Evolutionary conservation across 108 stramenopile genomes (phyloP).

Genomic region (Nitzschia sp.): DNA sequence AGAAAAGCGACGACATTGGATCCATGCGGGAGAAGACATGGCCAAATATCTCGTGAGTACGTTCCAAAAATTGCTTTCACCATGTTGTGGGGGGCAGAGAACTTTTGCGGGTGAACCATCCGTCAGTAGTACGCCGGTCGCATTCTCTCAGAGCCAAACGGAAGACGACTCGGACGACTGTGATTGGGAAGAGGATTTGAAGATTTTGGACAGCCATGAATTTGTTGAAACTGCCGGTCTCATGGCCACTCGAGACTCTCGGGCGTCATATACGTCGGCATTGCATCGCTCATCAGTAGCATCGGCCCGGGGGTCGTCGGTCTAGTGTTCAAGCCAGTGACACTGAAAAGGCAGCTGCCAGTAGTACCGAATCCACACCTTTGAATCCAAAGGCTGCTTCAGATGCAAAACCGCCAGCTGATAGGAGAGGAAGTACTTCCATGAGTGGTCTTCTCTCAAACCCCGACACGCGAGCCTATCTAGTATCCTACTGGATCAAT

Average conservation of each 20-base stretch:
- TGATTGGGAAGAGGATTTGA: constrained; percentile 8
- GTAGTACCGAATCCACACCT: background rate
- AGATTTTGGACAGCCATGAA: background rate
- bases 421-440: background rate
- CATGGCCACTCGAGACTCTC: background rate
- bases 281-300: constrained; percentile 1
- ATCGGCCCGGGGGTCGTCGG: background rate
- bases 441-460: constrained; percentile 12
- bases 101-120: background rate
- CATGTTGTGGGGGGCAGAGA: background rate
- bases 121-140: background rate
- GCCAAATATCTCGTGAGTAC: background rate
- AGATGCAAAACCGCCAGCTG: background rate
- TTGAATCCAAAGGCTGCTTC: background rate
- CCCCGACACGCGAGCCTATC: constrained; percentile 38
- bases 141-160: too few species aligned
- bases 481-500: constrained; percentile 61
- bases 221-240: background rate
- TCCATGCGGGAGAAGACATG: background rate
- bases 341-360: background rate
- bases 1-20: constrained; percentile 7
- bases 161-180: background rate
- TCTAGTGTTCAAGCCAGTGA: background rate
- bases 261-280: constrained; percentile 4
- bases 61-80: background rate